These are phyloP conservation scores for Camptophora hylomeconis DNA, from an alignment of 2,329 filamentous ascomycete genomes.

Conservation along the genomic window DNA sequence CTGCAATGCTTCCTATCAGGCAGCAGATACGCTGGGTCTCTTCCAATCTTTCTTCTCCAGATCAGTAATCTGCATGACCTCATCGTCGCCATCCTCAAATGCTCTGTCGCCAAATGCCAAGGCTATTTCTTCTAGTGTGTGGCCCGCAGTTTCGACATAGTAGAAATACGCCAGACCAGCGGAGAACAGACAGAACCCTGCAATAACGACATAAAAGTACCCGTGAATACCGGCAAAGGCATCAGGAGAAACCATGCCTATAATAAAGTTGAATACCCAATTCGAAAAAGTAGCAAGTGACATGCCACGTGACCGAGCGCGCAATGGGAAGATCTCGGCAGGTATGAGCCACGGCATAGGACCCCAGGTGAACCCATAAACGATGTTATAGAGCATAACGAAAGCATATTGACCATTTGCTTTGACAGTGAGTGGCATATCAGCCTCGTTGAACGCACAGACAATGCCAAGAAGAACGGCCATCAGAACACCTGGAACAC, in stretches of 20 bases:
- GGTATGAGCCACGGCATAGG: slow-evolving; percentile 65
- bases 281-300: slow-evolving; percentile 76
- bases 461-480: slow-evolving; percentile 18
- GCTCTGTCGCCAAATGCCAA: slow-evolving; percentile 36
- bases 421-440: slow-evolving; percentile 28
- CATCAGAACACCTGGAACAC: no score
- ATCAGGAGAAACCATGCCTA: slow-evolving; percentile 42
- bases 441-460: slow-evolving; percentile 45
- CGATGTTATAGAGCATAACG: slow-evolving; percentile 60
- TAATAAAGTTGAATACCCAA: slow-evolving; percentile 47
- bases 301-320: slow-evolving; percentile 76
- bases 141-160: slow-evolving; percentile 30
- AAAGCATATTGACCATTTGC: slow-evolving; percentile 54
- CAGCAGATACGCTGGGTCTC: no score
- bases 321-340: slow-evolving; percentile 73
- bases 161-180: slow-evolving; percentile 27
- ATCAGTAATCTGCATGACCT: no score
- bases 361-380: slow-evolving; percentile 61
- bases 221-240: slow-evolving; percentile 45
- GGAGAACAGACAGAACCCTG: slow-evolving; percentile 40
- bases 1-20: no score
- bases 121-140: slow-evolving; percentile 37
- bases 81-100: slow-evolving; percentile 19
- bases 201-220: slow-evolving; percentile 50
- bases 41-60: no score